A percentile compares a stretch with the other conserved stretches of the same genome.
Evolutionary conservation across 2,329 filamentous ascomycete genomes (phyloP).

Genomic region (Emergomyces orientalis): DNA sequence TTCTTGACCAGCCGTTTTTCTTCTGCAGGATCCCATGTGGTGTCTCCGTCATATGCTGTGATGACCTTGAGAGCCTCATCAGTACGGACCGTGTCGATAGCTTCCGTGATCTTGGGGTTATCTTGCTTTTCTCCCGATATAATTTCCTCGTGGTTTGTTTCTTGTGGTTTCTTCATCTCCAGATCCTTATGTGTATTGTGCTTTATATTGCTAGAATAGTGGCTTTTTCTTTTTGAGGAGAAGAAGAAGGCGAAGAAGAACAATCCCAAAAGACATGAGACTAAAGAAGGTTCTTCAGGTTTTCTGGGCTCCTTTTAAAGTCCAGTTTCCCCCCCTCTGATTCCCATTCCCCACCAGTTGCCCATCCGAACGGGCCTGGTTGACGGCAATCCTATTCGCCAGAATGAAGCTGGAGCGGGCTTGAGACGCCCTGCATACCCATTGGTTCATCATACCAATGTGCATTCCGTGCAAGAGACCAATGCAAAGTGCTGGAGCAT

Average conservation of each 20-base stretch:
- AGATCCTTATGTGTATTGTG: background rate
- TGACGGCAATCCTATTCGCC: background rate
- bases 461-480: background rate
- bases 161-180: background rate
- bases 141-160: background rate
- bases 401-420: background rate
- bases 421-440: background rate
- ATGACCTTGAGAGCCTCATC: constrained; percentile 38
- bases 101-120: background rate
- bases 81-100: constrained; percentile 29
- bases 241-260: background rate
- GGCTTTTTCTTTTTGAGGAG: background rate
- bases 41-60: constrained; percentile 34
- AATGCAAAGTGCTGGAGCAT: background rate
- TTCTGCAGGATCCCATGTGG: constrained; percentile 36
- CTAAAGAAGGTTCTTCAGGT: background rate
- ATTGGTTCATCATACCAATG: background rate
- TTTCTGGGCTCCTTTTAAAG: background rate
- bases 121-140: background rate
- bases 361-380: background rate
- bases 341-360: background rate
- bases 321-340: background rate
- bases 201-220: background rate
- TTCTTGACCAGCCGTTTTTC: constrained; percentile 37
- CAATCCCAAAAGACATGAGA: background rate